These are phyloP conservation scores for Akanthomyces dipterigenus DNA, from an alignment of 2,329 filamentous ascomycete genomes.

Conservation along the genomic window DNA sequence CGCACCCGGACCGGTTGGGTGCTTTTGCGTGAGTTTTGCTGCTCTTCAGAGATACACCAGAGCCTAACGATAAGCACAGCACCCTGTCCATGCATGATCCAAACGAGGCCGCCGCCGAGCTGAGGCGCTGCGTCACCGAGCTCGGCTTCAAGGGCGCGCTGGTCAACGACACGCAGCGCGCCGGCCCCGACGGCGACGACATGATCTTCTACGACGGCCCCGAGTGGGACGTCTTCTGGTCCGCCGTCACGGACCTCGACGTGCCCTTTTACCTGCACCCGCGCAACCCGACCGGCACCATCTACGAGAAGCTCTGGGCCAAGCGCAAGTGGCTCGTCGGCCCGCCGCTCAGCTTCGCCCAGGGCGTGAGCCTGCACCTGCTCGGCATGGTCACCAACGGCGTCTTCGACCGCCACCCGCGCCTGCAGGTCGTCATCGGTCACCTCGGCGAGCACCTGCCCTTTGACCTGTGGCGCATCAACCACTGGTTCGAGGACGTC, in stretches of 20 bases:
- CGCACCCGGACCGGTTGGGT: conserved; percentile 34
- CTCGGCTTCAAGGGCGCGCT: conserved; percentile 57
- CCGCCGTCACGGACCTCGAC: conserved; percentile 49
- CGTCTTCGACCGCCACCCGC: conserved; percentile 42
- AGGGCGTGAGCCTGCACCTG: conserved; percentile 51
- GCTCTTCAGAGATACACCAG: too few species aligned
- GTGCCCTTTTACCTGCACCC: conserved; percentile 61
- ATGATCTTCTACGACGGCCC: conserved; percentile 59
- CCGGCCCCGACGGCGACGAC: conserved; percentile 50
- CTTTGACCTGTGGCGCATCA: conserved; percentile 43
- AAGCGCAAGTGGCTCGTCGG: conserved; percentile 54
- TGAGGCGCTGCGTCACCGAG: conserved; percentile 46
- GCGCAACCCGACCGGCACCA: conserved; percentile 47
- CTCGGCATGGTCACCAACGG: conserved; percentile 45
- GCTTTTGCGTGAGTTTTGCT: conserved; percentile 37
- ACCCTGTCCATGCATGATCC: conserved; percentile 49
- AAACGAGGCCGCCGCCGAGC: conserved; percentile 40
- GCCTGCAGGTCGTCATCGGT: conserved; percentile 39
- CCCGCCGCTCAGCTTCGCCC: conserved; percentile 51
- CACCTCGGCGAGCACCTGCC: conserved; percentile 44
- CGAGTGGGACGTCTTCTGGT: conserved; percentile 57
- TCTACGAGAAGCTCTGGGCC: conserved; percentile 52
- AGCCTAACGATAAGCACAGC: conserved; percentile 16
- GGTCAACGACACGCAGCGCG: conserved; percentile 55
- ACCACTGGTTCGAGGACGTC: conserved; percentile 50